Conservation (phyloP, 2,329 filamentous ascomycete genomes). For the Pseudogymnoascus sp. region DNA sequence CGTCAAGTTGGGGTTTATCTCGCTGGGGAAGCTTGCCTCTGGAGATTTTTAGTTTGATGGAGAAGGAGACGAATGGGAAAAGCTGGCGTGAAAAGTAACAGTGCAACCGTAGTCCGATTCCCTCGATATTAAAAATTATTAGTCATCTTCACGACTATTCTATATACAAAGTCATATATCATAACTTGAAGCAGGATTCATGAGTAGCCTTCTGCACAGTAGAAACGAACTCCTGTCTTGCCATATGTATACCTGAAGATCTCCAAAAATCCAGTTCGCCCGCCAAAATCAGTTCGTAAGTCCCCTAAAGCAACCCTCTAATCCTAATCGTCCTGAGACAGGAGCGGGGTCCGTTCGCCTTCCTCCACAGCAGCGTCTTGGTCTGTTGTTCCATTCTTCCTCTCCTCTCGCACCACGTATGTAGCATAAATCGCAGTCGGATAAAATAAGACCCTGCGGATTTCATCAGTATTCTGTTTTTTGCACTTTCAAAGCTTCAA, state of each 20-base stretch:
- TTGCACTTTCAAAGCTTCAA: background rate
- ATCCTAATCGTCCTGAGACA: background rate
- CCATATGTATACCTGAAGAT: background rate
- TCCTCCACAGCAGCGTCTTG: background rate
- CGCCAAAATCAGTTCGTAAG: background rate
- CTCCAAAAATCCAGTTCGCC: background rate
- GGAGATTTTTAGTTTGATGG: background rate
- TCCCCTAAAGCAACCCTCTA: background rate
- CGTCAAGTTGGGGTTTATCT: background rate
- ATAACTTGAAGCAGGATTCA: background rate
- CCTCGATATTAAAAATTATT: slow-evolving; percentile 5
- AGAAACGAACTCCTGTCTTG: background rate
- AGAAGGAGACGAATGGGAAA: background rate
- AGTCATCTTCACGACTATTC: background rate
- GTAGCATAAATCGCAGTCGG: slow-evolving; percentile 16
- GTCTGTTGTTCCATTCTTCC: background rate
- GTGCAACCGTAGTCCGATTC: background rate
- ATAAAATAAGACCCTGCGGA: slow-evolving; percentile 15
- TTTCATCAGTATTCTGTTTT: background rate
- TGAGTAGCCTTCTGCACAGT: background rate
- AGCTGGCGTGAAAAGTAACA: background rate
- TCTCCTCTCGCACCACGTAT: background rate
- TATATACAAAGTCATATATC: slow-evolving; percentile 9
- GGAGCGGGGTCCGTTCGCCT: background rate
- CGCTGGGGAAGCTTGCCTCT: background rate